Percentiles rank a stretch among this genome's conserved stretches.
Conservation (phyloP, 768 basidiomycete genomes). For the Fibroporia radiculosa region DNA sequence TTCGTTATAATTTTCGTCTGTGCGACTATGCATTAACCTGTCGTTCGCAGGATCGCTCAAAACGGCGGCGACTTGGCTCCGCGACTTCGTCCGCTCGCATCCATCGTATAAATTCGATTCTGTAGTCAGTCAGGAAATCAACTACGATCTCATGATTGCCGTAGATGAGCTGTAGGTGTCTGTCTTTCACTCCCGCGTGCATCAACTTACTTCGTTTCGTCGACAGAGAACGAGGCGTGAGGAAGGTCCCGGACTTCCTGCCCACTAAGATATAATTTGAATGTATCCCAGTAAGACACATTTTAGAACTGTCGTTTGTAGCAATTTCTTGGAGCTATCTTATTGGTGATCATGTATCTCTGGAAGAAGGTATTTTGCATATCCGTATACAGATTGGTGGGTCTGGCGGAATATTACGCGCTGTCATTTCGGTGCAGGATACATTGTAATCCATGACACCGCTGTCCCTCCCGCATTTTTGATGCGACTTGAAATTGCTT, state of each 20-base stretch:
- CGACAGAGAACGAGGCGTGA: constrained; percentile 60
- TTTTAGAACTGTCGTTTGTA: neutral
- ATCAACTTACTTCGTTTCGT: neutral
- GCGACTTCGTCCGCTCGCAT: constrained; percentile 85
- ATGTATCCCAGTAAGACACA: neutral
- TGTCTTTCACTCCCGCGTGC: neutral
- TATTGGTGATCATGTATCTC: neutral
- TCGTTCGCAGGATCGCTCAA: constrained; percentile 55
- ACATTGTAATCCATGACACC: too few relatives aligned
- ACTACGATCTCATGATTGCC: constrained; percentile 86
- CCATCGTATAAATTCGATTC: constrained; percentile 91
- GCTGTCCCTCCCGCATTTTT: too few relatives aligned
- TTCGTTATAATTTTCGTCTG: constrained; percentile 25
- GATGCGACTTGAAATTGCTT: too few relatives aligned
- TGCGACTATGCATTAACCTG: too few relatives aligned
- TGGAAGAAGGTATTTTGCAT: too few relatives aligned
- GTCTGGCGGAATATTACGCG: too few relatives aligned
- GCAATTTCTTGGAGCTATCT: neutral
- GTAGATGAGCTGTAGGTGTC: constrained; percentile 83
- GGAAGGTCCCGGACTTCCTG: constrained; percentile 52
- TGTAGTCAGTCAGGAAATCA: constrained; percentile 85
- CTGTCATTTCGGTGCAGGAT: too few relatives aligned
- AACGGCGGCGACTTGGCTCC: constrained; percentile 91
- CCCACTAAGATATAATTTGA: constrained; percentile 27
- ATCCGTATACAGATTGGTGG: too few relatives aligned